phyloP scores from a whole-genome alignment of 495 filamentous ascomycete species.

The Amorphotheca resinae region DNA sequence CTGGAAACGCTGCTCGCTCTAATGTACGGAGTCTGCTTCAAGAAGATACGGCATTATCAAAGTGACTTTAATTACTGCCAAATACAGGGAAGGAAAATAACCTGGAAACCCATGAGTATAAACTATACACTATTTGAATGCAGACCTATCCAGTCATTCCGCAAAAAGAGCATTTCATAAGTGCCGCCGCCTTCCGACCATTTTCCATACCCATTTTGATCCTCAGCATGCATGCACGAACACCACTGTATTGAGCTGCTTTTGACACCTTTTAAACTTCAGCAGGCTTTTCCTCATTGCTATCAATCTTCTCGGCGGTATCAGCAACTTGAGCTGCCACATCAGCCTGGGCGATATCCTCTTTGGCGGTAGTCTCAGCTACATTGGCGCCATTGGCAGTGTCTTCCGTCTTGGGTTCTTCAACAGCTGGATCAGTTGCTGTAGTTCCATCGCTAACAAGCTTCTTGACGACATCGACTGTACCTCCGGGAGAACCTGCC shows the following conservation, averaged over 20 bases:
- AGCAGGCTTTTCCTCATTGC: slow-evolving; percentile 10
- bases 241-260: too few relatives aligned
- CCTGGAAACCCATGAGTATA: too few relatives aligned
- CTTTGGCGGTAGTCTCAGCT: slow-evolving; percentile 15
- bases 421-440: slow-evolving; percentile 1
- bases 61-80: too few relatives aligned
- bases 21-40: too few relatives aligned
- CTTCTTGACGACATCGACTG: slow-evolving; percentile 34
- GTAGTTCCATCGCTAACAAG: slow-evolving; percentile 26
- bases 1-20: too few relatives aligned
- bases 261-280: slow-evolving; percentile 1
- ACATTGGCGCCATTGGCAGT: slow-evolving; percentile 10
- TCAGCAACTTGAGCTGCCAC: slow-evolving; percentile 17
- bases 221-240: not conserved
- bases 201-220: slow-evolving; percentile 3
- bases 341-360: slow-evolving; percentile 14
- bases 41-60: too few relatives aligned
- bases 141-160: too few relatives aligned
- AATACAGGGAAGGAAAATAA: too few relatives aligned
- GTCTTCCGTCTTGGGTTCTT: slow-evolving; percentile 1
- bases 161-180: too few relatives aligned
- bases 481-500: slow-evolving; percentile 45
- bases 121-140: too few relatives aligned
- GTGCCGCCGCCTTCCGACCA: slow-evolving; percentile 1
- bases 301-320: slow-evolving; percentile 19